These are phyloP conservation scores for Tuber brumale DNA, from an alignment of 495 filamentous ascomycete species.

Conservation along the genomic window DNA sequence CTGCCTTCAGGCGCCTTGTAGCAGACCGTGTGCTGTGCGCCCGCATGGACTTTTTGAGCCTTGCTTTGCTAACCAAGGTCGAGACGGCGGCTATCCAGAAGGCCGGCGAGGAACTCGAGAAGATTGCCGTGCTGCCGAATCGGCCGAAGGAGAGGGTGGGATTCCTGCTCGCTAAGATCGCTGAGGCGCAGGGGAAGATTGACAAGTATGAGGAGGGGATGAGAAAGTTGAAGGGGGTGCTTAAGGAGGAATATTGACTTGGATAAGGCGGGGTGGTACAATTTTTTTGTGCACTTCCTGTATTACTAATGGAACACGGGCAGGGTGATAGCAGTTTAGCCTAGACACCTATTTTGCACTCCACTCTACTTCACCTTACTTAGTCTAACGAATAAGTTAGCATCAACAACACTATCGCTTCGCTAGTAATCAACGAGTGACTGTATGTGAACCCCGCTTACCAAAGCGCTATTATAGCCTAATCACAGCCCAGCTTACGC, in stretches of 20 bases:
- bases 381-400: neutral
- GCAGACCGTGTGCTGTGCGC: constrained; percentile 65
- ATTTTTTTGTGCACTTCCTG: neutral
- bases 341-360: neutral
- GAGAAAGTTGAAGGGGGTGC: constrained; percentile 57
- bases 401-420: neutral
- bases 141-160: constrained; percentile 56
- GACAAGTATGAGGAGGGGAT: constrained; percentile 67
- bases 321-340: neutral
- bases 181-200: constrained; percentile 66
- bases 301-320: neutral
- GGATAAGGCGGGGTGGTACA: neutral
- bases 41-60: constrained; percentile 65
- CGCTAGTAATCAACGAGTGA: neutral
- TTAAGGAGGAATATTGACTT: constrained; percentile 30
- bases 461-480: neutral
- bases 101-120: constrained; percentile 67
- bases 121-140: constrained; percentile 60
- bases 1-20: constrained; percentile 66
- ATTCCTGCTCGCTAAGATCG: constrained; percentile 68
- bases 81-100: constrained; percentile 72
- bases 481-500: neutral
- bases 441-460: neutral
- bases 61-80: constrained; percentile 59
- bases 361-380: neutral